Conservation (phyloP, 495 filamentous ascomycete species). For the Xylaria castorea region DNA sequence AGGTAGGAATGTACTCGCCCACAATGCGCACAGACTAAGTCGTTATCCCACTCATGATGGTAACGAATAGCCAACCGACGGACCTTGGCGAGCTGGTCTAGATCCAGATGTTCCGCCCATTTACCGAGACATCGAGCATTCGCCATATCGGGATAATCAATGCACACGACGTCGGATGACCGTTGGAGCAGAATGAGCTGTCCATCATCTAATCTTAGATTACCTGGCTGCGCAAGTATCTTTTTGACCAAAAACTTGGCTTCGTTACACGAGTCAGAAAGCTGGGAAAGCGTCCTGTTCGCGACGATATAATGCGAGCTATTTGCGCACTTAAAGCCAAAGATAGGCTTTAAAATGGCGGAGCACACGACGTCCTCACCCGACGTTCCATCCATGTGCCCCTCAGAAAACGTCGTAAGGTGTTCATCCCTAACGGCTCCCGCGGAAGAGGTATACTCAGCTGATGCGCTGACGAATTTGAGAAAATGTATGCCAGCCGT, state of each 20-base stretch:
- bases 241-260: slow-evolving; percentile 29
- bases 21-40: slow-evolving; percentile 36
- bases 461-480: slow-evolving; percentile 30
- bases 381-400: slow-evolving; percentile 3
- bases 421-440: slow-evolving; percentile 15
- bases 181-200: slow-evolving; percentile 35
- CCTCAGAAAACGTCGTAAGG: slow-evolving; percentile 1
- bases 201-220: slow-evolving; percentile 35
- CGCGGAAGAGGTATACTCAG: neutral
- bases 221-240: slow-evolving; percentile 31
- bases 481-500: slow-evolving; percentile 44
- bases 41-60: slow-evolving; percentile 39
- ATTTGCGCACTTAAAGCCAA: slow-evolving; percentile 31
- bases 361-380: slow-evolving; percentile 28
- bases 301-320: slow-evolving; percentile 39
- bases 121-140: slow-evolving; percentile 29
- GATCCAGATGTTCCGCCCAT: slow-evolving; percentile 37
- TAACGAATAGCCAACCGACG: slow-evolving; percentile 42
- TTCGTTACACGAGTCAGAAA: slow-evolving; percentile 36
- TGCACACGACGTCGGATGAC: slow-evolving; percentile 40
- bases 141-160: slow-evolving; percentile 37
- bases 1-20: slow-evolving; percentile 32
- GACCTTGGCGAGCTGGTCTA: slow-evolving; percentile 38
- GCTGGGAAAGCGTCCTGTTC: slow-evolving; percentile 34
- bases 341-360: slow-evolving; percentile 32